phyloP scores from a whole-genome alignment of 805 yeast genomes.

The Candida pini region DNA sequence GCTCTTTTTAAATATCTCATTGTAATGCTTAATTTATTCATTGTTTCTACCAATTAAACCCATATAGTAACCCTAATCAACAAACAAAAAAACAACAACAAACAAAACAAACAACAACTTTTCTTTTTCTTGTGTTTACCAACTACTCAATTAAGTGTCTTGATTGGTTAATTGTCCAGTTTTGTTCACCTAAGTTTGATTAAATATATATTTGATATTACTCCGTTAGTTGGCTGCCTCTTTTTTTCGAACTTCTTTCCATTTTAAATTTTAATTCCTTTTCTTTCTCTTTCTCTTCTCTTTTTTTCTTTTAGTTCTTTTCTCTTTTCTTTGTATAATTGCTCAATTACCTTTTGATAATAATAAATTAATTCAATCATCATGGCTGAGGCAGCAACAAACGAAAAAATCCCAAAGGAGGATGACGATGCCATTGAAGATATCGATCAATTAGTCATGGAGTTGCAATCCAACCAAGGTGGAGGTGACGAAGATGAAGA shows the following conservation, averaged over 20 bases:
- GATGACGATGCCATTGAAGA: slow-evolving; percentile 56
- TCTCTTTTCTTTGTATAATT: background rate
- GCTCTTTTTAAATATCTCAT: no score
- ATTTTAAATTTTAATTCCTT: background rate
- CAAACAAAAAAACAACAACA: background rate
- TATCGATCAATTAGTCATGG: slow-evolving; percentile 65
- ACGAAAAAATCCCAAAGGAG: slow-evolving; percentile 27
- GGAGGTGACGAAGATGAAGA: slow-evolving; percentile 42
- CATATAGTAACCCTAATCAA: no score
- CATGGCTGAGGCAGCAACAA: slow-evolving; percentile 19
- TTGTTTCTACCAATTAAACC: no score
- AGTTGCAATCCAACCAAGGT: slow-evolving; percentile 64
- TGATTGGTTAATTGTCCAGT: background rate
- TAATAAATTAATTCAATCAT: background rate
- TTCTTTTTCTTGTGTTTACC: background rate
- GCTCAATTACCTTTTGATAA: background rate
- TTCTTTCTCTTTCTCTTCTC: background rate
- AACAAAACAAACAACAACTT: background rate
- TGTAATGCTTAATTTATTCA: no score
- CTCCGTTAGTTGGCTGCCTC: background rate
- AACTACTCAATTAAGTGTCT: background rate
- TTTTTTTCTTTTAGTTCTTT: background rate
- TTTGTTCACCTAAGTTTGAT: background rate
- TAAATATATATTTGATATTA: background rate
- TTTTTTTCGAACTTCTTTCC: background rate